phyloP scores from a whole-genome alignment of 2,329 filamentous ascomycete species.

The Tolypocladium endophyticum region DNA sequence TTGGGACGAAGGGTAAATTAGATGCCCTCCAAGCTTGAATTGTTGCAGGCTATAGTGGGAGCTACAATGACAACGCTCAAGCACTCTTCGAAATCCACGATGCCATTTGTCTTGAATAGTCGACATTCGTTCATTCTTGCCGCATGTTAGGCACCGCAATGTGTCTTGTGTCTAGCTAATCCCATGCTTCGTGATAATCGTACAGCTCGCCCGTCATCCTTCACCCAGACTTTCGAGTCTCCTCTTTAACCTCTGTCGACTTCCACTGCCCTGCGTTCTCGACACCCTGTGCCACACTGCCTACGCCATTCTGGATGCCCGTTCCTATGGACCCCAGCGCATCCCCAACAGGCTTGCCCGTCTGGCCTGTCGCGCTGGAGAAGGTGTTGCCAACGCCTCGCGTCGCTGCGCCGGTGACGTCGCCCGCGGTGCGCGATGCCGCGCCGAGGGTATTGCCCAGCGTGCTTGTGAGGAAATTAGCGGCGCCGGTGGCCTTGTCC shows the following conservation, averaged over 20 bases:
- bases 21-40: neutral
- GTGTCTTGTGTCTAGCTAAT: neutral
- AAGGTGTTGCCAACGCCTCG: constrained; percentile 47
- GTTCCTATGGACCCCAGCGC: constrained; percentile 40
- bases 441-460: constrained; percentile 30
- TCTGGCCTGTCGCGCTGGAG: constrained; percentile 39
- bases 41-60: neutral
- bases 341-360: constrained; percentile 44
- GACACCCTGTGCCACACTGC: constrained; percentile 39
- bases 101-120: neutral
- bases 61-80: neutral
- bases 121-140: neutral
- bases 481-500: constrained; percentile 21
- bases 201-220: neutral
- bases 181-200: neutral
- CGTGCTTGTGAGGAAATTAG: constrained; percentile 27
- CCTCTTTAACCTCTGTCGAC: constrained; percentile 1
- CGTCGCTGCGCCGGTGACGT: constrained; percentile 38
- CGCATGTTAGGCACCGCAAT: neutral
- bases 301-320: constrained; percentile 40
- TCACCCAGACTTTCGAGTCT: neutral
- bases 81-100: neutral
- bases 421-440: constrained; percentile 28
- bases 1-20: neutral
- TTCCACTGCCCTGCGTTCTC: constrained; percentile 51